Base-by-base conservation (phyloP, 2,329 filamentous ascomycete species). In the Xylariaceae sp. region DNA sequence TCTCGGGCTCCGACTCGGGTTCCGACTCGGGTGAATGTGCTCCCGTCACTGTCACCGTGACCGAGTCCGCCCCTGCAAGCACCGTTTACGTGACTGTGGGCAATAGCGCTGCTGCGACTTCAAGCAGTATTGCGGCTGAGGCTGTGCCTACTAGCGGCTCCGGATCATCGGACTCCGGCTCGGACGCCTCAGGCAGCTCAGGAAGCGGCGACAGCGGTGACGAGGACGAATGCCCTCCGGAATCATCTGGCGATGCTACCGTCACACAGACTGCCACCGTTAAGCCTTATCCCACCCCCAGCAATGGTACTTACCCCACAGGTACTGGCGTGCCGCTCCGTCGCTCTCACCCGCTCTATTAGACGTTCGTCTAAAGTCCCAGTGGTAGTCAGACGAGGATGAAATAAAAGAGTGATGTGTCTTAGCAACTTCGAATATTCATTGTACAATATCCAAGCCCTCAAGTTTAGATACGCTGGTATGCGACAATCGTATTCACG, bases 221-320 rank as follows among this genome's bases (percentile, higher is more conserved):
- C 6, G 32, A 17, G 3, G 39, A 43, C n/a, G 57, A 58, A 39
- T 59, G 57, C 56, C 48, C 51, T 44, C 59, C 36, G 36, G 55
- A 58, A 49, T 36, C 56, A 60, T 46, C 48, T 39, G 63, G 47
- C 64, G 62, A 51, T 39, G 64, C 68, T 53, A 70, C 68, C 46
- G 66, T 70, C 44, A 65, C 59, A 30, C 62, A 59, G 39, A 65
- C 59, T 30, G 59, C 61, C 32, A 64, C 58, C 45, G 58, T 61
- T 51, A 61, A 72, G 52, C 73, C 73, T 56, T 73, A 67, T 67
- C 73, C 73, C 44, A 64, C 61, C 45, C 49, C 52, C 45, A 59
- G 71, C 66, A 27, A 27, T 7, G 65, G 64, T 51, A 69, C 61
- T n/a, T 44, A 39, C 53, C 67, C 70, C 51, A 67, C 69, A 47